phyloP scores from a whole-genome alignment of 306 rosid species.

The Cicer judaicum region DNA sequence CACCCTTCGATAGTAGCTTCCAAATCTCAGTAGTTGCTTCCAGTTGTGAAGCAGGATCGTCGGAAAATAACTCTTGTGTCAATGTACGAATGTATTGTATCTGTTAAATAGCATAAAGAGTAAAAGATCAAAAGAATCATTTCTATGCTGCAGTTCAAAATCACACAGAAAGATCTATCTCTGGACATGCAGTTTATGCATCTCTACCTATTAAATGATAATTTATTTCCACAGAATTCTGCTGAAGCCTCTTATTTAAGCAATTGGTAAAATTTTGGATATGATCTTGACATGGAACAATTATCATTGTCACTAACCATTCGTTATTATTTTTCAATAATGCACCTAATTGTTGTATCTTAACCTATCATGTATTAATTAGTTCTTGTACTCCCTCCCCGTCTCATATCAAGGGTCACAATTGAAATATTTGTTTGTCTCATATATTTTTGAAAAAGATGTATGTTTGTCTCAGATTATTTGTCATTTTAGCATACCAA shows the following conservation, averaged over 20 bases:
- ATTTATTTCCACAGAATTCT: background rate
- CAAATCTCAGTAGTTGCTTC: background rate
- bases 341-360: too few relatives aligned
- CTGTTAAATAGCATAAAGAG: background rate
- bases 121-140: background rate
- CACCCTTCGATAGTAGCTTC: background rate
- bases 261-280: background rate
- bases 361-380: too few relatives aligned
- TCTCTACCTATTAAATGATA: background rate
- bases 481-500: too few relatives aligned
- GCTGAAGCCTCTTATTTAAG: background rate
- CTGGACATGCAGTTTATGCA: background rate
- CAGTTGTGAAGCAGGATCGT: background rate
- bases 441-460: too few relatives aligned
- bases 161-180: too few relatives aligned
- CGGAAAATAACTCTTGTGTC: background rate
- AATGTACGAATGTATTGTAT: background rate
- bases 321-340: too few relatives aligned
- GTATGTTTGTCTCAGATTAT: too few relatives aligned
- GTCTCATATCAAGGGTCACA: too few relatives aligned
- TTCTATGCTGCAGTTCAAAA: background rate
- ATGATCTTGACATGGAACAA: background rate
- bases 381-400: too few relatives aligned
- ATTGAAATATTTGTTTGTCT: too few relatives aligned
- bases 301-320: background rate